Evolutionary conservation across 2,329 filamentous ascomycete genomes (phyloP).

Genomic region (Diaporthe sp.): DNA sequence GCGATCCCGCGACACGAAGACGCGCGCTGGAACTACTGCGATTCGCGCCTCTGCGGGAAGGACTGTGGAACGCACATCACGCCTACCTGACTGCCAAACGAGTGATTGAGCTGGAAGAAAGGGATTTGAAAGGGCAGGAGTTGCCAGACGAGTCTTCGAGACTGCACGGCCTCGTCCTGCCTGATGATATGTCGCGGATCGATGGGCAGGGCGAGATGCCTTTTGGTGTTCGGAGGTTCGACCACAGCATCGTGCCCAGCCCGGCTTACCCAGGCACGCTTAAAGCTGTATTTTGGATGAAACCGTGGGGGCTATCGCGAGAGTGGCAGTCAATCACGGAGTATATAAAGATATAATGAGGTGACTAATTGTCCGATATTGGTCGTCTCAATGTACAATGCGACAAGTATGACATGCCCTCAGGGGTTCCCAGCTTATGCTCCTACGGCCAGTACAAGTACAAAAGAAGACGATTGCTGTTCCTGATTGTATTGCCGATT

Average conservation of each 20-base stretch:
- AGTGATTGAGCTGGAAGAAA: constrained; percentile 10
- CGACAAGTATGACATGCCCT: background rate
- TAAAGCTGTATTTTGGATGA: background rate
- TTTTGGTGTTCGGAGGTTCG: background rate
- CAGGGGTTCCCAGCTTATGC: background rate
- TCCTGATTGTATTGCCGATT: background rate
- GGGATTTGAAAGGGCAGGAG: background rate
- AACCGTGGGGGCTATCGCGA: background rate
- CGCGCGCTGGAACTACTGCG: background rate
- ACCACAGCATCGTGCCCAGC: background rate
- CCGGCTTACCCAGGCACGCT: constrained; percentile 8
- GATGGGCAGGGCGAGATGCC: background rate
- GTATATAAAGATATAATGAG: background rate
- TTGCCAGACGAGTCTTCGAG: background rate
- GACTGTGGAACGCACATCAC: background rate
- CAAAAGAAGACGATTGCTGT: background rate
- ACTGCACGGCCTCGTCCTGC: background rate
- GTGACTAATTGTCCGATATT: background rate
- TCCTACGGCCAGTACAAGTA: too few relatives aligned
- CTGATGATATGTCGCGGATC: background rate
- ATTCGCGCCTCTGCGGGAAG: background rate
- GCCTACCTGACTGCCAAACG: constrained; percentile 1
- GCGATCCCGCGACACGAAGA: constrained; percentile 2
- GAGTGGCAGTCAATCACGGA: constrained; percentile 1
- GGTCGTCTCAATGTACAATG: background rate